Base-by-base conservation (phyloP, 2,329 filamentous ascomycete genomes). In the Monilinia fructigena region DNA sequence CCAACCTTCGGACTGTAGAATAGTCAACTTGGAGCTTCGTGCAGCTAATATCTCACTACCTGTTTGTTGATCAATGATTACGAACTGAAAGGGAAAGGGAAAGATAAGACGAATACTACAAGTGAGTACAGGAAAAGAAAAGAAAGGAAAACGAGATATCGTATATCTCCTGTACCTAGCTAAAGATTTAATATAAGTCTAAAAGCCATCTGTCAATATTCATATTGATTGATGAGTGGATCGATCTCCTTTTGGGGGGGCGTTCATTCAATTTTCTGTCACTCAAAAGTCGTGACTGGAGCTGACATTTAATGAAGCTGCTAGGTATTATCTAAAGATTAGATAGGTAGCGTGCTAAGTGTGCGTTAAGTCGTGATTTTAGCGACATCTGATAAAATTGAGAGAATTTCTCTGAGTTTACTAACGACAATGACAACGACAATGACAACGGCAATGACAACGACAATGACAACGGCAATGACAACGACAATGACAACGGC, bases 1-100 rank as follows among this genome's bases (percentile, higher is more conserved):
- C 12, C 11, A n/a, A 35, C 31, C 20, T 60, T 60, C 20, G 28
- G 45, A 47, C 26, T 45, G 20, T 60, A 35, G 42, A 48, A 60
- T 23, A 60, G 28, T 48, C 56, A 35, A 23, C 14, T 20, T 23
- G 42, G 35, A 60, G n/a, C 58, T 60, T 60, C 28, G 26, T 50
- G 28, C 28, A 60, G 23, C 45, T 38, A 50, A 50, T 50, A 23
- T 26, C 28, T 50, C 20, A 50, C 58, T 26, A 12, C 12, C 40
- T 28, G 40, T 42, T 42, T 10, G 16, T 48, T n/a, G 7, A 50
- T 60, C 28, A 16, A 60, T 18, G 45, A 28, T 4, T 18, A 50
- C 8, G 23, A 23, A 20, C 4, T 31, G 40, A 59, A 50, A 28
- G 5, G 31, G 12, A 10, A 23, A n/a, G 23, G 42, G 8, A 26